Percentiles rank a stretch among this genome's conserved stretches.
These are phyloP conservation scores for Umbilicaria muhlenbergii DNA, from an alignment of 495 filamentous ascomycete genomes.

Conservation along the genomic window DNA sequence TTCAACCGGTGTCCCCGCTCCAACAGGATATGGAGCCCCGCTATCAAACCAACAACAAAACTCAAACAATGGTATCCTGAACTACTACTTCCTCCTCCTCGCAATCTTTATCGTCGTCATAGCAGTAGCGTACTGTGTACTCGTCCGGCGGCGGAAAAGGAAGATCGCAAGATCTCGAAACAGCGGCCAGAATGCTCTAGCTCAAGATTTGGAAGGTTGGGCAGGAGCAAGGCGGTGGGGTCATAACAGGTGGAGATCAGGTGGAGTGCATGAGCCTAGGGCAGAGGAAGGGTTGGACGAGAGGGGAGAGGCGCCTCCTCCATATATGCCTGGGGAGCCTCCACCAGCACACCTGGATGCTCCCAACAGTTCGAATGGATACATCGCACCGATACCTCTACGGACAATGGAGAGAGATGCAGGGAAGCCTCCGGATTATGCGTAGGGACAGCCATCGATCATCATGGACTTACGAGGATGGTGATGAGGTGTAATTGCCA, in stretches of 20 bases:
- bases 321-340: slow-evolving; percentile 24
- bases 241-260: slow-evolving; percentile 1
- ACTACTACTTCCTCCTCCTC: slow-evolving; percentile 21
- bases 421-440: slow-evolving; percentile 14
- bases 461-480: too few relatives aligned
- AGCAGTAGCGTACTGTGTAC: slow-evolving; percentile 6
- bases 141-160: slow-evolving; percentile 3
- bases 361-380: not conserved
- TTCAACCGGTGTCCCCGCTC: not conserved
- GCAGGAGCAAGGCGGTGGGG: not conserved
- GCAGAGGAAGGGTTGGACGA: slow-evolving; percentile 38
- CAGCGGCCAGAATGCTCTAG: slow-evolving; percentile 8
- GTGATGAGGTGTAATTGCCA: too few relatives aligned
- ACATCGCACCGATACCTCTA: not conserved
- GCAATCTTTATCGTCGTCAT: slow-evolving; percentile 14
- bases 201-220: slow-evolving; percentile 1
- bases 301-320: slow-evolving; percentile 40
- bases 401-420: not conserved
- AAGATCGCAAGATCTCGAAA: not conserved
- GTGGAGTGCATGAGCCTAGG: not conserved
- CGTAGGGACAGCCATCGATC: not conserved
- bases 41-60: not conserved
- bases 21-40: not conserved
- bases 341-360: slow-evolving; percentile 5
- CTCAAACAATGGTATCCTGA: slow-evolving; percentile 11